Evolutionary conservation across 768 basidiomycete species (phyloP).

Genomic region (Strobilomyces dryophilus): DNA sequence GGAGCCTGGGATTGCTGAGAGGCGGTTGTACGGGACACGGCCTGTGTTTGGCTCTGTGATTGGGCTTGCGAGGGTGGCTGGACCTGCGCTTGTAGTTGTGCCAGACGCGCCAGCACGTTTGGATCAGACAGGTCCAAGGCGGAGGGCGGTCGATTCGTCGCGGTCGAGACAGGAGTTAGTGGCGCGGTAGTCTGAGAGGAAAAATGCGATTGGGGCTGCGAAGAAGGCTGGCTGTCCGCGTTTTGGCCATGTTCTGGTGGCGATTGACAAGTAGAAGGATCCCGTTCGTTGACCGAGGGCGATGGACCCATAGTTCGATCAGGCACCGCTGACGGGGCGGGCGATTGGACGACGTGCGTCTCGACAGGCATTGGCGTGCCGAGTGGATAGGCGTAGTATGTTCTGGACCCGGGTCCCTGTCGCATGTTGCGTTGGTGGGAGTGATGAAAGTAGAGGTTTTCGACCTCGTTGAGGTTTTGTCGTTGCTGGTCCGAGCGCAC

Average conservation of each 20-base stretch:
- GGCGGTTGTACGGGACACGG: background rate
- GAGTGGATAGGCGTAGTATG: conserved; percentile 12
- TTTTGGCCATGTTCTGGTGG: background rate
- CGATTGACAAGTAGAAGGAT: conserved; percentile 1
- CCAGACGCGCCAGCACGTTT: conserved; percentile 19
- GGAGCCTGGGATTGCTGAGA: background rate
- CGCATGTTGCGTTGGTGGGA: conserved; percentile 45
- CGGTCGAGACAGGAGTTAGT: too few relatives aligned
- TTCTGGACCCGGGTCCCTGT: conserved; percentile 12
- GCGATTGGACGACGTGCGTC: conserved; percentile 1
- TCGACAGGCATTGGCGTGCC: conserved; percentile 5
- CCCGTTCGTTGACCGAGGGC: background rate
- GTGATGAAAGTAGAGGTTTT: conserved; percentile 77
- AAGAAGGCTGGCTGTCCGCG: background rate
- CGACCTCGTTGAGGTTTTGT: conserved; percentile 76
- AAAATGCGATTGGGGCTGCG: conserved; percentile 1
- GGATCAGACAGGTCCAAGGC: conserved; percentile 24
- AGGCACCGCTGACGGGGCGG: conserved; percentile 10
- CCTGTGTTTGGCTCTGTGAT: background rate
- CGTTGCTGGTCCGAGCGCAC: conserved; percentile 48
- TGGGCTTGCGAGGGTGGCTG: conserved; percentile 9
- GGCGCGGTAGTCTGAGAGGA: background rate
- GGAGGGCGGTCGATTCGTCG: background rate
- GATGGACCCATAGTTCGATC: conserved; percentile 16
- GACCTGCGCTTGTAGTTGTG: conserved; percentile 22